These are phyloP conservation scores for Theileria equi DNA, from an alignment of 169 alveolate species.

Conservation along the genomic window DNA sequence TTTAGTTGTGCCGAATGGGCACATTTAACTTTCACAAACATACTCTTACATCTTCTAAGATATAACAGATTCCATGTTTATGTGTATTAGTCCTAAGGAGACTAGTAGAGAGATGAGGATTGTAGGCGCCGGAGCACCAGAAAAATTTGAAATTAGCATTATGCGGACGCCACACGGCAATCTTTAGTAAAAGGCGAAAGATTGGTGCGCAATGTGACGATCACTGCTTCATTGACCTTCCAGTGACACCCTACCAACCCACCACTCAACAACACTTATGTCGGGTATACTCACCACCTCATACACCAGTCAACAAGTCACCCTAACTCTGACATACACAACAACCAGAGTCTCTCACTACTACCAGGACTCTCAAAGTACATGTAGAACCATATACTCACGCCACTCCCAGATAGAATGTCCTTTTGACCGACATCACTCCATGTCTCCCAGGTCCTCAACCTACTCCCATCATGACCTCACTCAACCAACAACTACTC, in stretches of 20 bases:
- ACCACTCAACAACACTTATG: conserved; percentile 4
- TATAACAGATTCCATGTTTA: too few relatives aligned
- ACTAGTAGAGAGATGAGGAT: too few relatives aligned
- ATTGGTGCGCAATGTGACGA: conserved; percentile 84
- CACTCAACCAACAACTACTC: neutral
- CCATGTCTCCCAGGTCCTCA: too few relatives aligned
- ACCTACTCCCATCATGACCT: too few relatives aligned
- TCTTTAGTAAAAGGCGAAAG: conserved; percentile 98
- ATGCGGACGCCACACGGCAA: conserved; percentile 91
- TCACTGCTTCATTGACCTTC: conserved; percentile 41
- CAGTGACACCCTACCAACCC: neutral
- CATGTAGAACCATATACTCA: too few relatives aligned
- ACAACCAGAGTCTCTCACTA: neutral
- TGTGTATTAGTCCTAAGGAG: too few relatives aligned
- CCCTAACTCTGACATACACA: neutral
- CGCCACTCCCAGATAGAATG: too few relatives aligned
- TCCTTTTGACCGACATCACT: too few relatives aligned
- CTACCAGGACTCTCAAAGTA: conserved; percentile 9
- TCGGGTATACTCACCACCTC: conserved; percentile 54
- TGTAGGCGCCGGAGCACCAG: conserved; percentile 56
- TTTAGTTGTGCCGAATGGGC: too few relatives aligned
- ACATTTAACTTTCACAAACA: too few relatives aligned
- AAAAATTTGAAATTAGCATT: conserved; percentile 69
- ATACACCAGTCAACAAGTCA: neutral
- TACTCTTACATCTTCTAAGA: too few relatives aligned